Conservation (phyloP, 2,329 filamentous ascomycete species). For the Penicillium sp. region DNA sequence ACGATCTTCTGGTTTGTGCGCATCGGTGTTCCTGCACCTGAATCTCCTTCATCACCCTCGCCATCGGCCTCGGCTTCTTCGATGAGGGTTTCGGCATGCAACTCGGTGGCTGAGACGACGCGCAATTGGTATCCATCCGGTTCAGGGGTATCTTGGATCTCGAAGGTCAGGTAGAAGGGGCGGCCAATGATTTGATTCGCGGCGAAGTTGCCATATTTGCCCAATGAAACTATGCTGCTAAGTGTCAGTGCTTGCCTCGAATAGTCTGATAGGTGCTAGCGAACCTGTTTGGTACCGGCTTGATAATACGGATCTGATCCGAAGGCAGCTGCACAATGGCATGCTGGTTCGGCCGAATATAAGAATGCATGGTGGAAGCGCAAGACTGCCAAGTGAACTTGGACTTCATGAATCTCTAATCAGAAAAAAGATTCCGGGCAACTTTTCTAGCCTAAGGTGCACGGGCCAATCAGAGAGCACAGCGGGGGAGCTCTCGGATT, state of each 20-base stretch:
- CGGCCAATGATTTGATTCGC: constrained; percentile 88
- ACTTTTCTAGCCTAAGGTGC: constrained; percentile 8
- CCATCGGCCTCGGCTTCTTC: constrained; percentile 43
- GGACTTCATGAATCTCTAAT: neutral
- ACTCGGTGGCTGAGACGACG: constrained; percentile 75
- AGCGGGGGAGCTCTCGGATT: neutral
- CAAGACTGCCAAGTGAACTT: neutral
- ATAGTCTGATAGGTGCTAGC: constrained; percentile 35
- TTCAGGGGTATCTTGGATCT: constrained; percentile 71
- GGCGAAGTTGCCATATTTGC: constrained; percentile 90
- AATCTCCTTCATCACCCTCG: constrained; percentile 36
- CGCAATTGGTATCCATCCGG: constrained; percentile 68
- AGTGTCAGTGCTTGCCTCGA: constrained; percentile 2
- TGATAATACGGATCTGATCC: constrained; percentile 57
- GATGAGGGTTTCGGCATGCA: constrained; percentile 75
- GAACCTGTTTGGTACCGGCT: constrained; percentile 65
- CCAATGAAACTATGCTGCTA: constrained; percentile 75
- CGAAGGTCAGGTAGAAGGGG: constrained; percentile 88
- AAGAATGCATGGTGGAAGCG: constrained; percentile 36
- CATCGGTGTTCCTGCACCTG: constrained; percentile 47
- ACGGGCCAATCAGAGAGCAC: constrained; percentile 12
- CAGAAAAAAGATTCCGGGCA: constrained; percentile 15
- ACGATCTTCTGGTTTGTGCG: constrained; percentile 65
- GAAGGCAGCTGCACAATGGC: constrained; percentile 50
- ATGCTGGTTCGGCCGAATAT: constrained; percentile 37